phyloP scores from a whole-genome alignment of 202 grass and related monocot genomes.

The Miscanthus sacchariflorus region DNA sequence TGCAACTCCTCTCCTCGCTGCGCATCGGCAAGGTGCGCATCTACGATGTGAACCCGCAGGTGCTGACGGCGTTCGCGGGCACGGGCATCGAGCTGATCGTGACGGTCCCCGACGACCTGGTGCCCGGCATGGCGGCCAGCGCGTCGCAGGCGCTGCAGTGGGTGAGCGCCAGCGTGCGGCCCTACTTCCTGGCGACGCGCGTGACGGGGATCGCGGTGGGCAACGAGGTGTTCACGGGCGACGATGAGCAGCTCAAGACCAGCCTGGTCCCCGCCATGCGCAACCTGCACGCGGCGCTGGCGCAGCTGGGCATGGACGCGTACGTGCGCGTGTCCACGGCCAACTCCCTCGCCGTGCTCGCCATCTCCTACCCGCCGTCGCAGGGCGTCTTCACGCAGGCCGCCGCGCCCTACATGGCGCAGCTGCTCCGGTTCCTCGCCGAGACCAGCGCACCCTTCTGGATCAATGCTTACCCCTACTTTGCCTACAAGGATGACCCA shows the following conservation, averaged over 20 bases:
- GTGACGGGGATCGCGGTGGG: constrained; percentile 88
- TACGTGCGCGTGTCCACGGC: constrained; percentile 85
- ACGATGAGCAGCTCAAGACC: constrained; percentile 71
- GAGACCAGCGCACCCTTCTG: constrained; percentile 80
- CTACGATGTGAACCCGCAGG: constrained; percentile 90
- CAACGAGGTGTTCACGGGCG: constrained; percentile 84
- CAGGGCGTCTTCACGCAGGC: constrained; percentile 73
- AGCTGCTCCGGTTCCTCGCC: constrained; percentile 72
- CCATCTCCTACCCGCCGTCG: constrained; percentile 90
- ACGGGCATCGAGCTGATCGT: constrained; percentile 83
- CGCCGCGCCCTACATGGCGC: constrained; percentile 57
- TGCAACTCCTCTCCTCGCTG: constrained; percentile 68
- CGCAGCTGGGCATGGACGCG: constrained; percentile 69
- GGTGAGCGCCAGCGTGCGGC: constrained; percentile 61
- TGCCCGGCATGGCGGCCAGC: constrained; percentile 55
- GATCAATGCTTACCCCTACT: constrained; percentile 95
- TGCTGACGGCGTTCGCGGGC: constrained; percentile 73
- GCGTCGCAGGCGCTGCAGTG: constrained; percentile 66
- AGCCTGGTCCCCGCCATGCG: constrained; percentile 90
- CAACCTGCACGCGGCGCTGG: constrained; percentile 76
- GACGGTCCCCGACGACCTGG: constrained; percentile 85
- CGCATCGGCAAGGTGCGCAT: constrained; percentile 78
- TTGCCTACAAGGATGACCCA: constrained; percentile 87
- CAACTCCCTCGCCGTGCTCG: constrained; percentile 79
- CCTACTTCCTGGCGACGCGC: constrained; percentile 80